Base-by-base conservation (phyloP, 192 early-diverging fungal genomes). In the Coemansia reversa region DNA sequence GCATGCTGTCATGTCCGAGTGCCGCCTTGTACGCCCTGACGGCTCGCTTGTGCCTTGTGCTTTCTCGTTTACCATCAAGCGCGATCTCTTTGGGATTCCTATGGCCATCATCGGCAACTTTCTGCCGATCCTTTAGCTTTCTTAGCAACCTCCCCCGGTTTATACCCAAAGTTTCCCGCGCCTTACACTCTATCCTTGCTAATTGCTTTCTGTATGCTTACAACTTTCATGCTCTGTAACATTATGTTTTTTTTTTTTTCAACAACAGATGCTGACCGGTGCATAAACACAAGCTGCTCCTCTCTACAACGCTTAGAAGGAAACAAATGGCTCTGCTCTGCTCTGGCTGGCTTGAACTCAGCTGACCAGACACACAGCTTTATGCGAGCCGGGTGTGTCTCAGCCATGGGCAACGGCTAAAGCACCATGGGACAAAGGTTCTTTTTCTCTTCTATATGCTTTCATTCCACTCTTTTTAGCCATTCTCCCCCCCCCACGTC, bases 51-150 rank as follows among this genome's bases (percentile, higher is more conserved):
- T 98, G n/a, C 90, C 92, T 2, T 95, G 94, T 66, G 90, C 93
- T 2, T 93, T 98, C 61, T 95, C 93, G 57, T 96, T 98, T 74
- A 96, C 95, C 4, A 96, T 98, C 83, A 96, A 95, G 74, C 78
- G 94, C 24, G 95, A 96, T 71, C 92, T 96, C 55, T 98, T 98
- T 88, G 95, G 95, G 72, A 89, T 98, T 22, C 94, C 94, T 6
- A 76, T 93, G 65, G 93, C 88, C 22, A 88, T 93, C 63, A 86
- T 93, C 35, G 91, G 91, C 47, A 91, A 93, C 69, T 81, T 84
- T 67, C 29, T 84, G 57, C 82, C 82, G 1, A 75, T 84, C 33
- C 61, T 84, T 79, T 65, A 60, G 53, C 16, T 19, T 20, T 28
- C 18, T 1, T 28, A 42, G 7, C 20, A 23, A 19, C 49, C 33